Base-by-base conservation (phyloP, 225 moss, liverwort and hornwort genomes). In the Asterella californica region DNA sequence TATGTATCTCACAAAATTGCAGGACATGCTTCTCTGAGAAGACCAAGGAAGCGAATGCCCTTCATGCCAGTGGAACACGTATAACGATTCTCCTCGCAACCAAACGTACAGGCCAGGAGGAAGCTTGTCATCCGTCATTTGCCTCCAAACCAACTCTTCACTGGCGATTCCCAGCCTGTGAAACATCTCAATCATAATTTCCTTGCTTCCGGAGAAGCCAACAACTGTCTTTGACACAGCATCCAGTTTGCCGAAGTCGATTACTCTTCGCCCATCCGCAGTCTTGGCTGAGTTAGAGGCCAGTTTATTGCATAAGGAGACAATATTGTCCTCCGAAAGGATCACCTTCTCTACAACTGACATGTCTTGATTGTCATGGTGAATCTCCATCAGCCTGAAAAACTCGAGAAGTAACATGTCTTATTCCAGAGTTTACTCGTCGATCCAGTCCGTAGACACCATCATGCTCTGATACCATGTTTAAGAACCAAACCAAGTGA, bases 1-100 rank as follows among this genome's bases (percentile, higher is more conserved):
- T 42, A 90, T 37, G 48, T 90, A 90, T 46, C 90, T 59, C 21
- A 91, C 85, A 54, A 91, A 91, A 60, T 90, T 91, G 79, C 91
- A 42, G n/a, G n/a, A n/a, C n/a, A n/a, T 42, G 7, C 42, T 42
- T 42, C 42, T 42, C 7, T 42, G 42, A 42, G 42, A 42, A 42
- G 42, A n/a, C n/a, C n/a, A n/a, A n/a, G n/a, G 87, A 0, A 88
- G 90, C 55, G 90, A 83, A 72, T 91, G 86, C 15, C 88, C 90
- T 0, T 42, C 42, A 42, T 42, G 42, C 42, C 42, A 42, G 42
- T 88, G 79, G 24, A 83, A 87, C n/a, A 91, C 57, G 5, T 87
- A n/a, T n/a, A n/a, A n/a, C n/a, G n/a, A n/a, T n/a, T n/a, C n/a
- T n/a, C n/a, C n/a, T n/a, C n/a, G n/a, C n/a, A n/a, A n/a, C n/a